These are phyloP conservation scores for Trichoderma sp. DNA, from an alignment of 2,329 filamentous ascomycete species.

Conservation along the genomic window DNA sequence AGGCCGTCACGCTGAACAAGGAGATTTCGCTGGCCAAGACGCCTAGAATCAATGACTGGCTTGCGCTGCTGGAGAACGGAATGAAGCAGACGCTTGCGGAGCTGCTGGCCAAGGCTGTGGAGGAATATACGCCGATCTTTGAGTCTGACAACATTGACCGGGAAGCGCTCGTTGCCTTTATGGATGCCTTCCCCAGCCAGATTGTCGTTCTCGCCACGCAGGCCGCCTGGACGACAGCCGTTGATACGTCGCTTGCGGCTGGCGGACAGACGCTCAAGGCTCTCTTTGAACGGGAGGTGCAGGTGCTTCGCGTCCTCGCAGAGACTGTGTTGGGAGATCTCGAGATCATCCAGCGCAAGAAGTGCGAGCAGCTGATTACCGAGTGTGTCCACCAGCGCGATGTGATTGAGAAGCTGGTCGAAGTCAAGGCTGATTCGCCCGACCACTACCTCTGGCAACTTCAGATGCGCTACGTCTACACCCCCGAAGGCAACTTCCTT, in stretches of 20 bases:
- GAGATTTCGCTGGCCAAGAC: conserved; percentile 92
- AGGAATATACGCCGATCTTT: conserved; percentile 80
- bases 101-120: conserved; percentile 81
- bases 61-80: conserved; percentile 85
- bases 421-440: conserved; percentile 71
- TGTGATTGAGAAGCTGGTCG: conserved; percentile 82
- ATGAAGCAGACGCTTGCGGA: conserved; percentile 96
- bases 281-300: conserved; percentile 80
- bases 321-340: conserved; percentile 88
- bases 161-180: conserved; percentile 74
- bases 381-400: conserved; percentile 98
- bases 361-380: conserved; percentile 97
- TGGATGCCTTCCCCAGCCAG: conserved; percentile 84
- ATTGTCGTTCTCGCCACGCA: conserved; percentile 95
- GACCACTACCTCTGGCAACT: conserved; percentile 91
- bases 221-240: conserved; percentile 86
- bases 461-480: conserved; percentile 96
- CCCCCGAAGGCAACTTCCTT: conserved; percentile 75
- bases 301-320: conserved; percentile 82
- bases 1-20: conserved; percentile 83
- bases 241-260: conserved; percentile 73
- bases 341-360: conserved; percentile 84
- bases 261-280: conserved; percentile 70
- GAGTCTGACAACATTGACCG: conserved; percentile 69
- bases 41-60: conserved; percentile 97